A percentile compares a stretch with the other conserved stretches of the same genome.
phyloP scores from a whole-genome alignment of 306 rosid species.

The Purshia tridentata region DNA sequence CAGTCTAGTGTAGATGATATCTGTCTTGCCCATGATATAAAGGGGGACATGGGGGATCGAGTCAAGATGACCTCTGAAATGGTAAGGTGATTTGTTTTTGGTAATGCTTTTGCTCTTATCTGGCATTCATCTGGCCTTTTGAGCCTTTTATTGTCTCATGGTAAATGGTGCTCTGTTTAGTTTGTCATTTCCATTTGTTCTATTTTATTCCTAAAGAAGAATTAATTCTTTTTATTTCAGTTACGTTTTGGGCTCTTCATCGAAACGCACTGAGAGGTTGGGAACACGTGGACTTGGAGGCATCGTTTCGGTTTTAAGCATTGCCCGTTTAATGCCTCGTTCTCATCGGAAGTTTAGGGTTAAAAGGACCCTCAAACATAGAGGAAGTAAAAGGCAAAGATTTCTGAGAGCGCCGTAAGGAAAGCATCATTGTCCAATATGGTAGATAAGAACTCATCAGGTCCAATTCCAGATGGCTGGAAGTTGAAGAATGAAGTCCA shows the following conservation, averaged over 20 bases:
- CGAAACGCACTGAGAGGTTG: slow-evolving; percentile 11
- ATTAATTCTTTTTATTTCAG: background rate
- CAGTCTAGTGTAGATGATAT: background rate
- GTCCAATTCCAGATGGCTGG: slow-evolving; percentile 22
- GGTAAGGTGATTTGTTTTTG: background rate
- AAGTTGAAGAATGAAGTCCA: slow-evolving; percentile 2
- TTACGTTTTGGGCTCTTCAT: background rate
- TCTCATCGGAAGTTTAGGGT: slow-evolving; percentile 1
- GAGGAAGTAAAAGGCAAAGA: background rate
- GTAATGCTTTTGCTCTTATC: background rate
- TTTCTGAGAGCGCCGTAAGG: background rate
- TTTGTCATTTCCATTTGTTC: slow-evolving; percentile 16
- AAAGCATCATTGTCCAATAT: background rate
- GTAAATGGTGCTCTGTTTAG: background rate
- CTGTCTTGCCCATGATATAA: background rate
- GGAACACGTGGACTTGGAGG: slow-evolving; percentile 10
- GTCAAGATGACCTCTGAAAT: background rate
- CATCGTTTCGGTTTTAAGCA: slow-evolving; percentile 14
- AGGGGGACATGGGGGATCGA: background rate
- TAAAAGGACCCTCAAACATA: background rate
- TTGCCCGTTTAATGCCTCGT: slow-evolving; percentile 13
- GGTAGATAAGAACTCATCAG: background rate
- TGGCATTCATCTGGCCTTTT: background rate
- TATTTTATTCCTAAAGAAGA: background rate
- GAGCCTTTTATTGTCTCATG: background rate